phyloP scores from a whole-genome alignment of 1,284 basidiomycete species.

The Cystobasidium pallidum region DNA sequence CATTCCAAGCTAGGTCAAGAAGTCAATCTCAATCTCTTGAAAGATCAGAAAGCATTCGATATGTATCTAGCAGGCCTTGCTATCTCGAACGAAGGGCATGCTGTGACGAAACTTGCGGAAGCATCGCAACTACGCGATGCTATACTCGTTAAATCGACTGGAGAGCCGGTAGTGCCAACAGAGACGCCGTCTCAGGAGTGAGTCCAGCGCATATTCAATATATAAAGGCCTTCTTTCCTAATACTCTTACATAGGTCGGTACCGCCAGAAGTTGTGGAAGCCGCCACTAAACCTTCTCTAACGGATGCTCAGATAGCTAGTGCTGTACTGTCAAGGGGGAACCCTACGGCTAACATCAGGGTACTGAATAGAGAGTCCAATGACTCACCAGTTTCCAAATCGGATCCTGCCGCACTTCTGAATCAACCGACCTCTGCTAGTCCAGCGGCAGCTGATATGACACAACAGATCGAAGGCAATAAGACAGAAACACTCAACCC shows the following conservation, averaged over 20 bases:
- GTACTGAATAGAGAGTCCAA: conserved; percentile 56
- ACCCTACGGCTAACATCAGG: conserved; percentile 59
- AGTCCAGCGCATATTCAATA: conserved; percentile 65
- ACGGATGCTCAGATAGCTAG: conserved; percentile 41
- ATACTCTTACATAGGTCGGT: background rate
- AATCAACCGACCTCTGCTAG: conserved; percentile 61
- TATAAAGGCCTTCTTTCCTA: conserved; percentile 57
- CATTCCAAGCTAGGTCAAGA: conserved; percentile 8
- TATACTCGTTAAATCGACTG: conserved; percentile 26
- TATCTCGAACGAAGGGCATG: conserved; percentile 64
- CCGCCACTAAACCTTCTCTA: conserved; percentile 29
- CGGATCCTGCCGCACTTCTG: conserved; percentile 63
- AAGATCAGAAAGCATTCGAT: conserved; percentile 64
- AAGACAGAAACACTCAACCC: conserved; percentile 44
- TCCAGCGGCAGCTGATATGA: conserved; percentile 49
- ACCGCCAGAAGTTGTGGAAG: conserved; percentile 14
- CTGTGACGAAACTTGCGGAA: conserved; percentile 61
- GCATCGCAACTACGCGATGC: conserved; percentile 31
- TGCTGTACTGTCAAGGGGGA: conserved; percentile 34
- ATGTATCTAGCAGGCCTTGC: conserved; percentile 70
- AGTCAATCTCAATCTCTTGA: conserved; percentile 23
- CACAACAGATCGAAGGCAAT: conserved; percentile 35
- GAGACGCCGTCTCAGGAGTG: conserved; percentile 3
- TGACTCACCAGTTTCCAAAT: conserved; percentile 44
- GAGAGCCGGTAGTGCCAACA: conserved; percentile 13